A percentile compares a stretch with the other conserved stretches of the same genome.
Evolutionary conservation across 441 rosid species (phyloP).

Genomic region (Populus hybrid): DNA sequence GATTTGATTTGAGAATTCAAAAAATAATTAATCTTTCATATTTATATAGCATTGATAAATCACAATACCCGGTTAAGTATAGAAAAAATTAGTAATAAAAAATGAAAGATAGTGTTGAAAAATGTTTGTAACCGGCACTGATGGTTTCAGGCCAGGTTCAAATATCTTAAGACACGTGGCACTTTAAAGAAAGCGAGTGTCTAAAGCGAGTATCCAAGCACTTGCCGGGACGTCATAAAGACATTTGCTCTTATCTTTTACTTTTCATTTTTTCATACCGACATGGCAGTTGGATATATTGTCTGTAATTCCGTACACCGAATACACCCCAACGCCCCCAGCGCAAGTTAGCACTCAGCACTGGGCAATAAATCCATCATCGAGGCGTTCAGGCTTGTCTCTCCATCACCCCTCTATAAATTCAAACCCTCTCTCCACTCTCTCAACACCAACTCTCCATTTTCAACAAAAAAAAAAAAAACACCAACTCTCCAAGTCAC

Average conservation of each 20-base stretch:
- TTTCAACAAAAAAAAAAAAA: too few species aligned
- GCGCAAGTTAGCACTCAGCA: neutral
- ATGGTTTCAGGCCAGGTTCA: too few species aligned
- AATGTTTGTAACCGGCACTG: too few species aligned
- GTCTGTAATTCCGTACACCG: neutral
- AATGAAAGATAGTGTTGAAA: neutral
- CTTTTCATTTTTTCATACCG: neutral
- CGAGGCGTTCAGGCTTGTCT: neutral
- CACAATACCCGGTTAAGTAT: too few species aligned
- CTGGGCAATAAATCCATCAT: too few species aligned
- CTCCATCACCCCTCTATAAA: conserved; percentile 11
- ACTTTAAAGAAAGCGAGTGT: neutral
- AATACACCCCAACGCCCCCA: neutral
- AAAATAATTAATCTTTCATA: too few species aligned
- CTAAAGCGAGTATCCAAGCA: neutral
- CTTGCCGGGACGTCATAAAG: neutral
- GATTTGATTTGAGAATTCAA: too few species aligned
- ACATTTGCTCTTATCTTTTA: neutral
- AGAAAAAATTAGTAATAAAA: too few species aligned
- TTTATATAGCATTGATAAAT: too few species aligned
- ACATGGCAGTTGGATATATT: too few species aligned
- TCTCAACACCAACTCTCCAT: neutral
- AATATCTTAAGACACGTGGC: too few species aligned
- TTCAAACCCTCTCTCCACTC: neutral
- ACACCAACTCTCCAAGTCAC: too few species aligned